A percentile compares a stretch with the other conserved stretches of the same genome.
These are phyloP conservation scores for Podospora conica DNA, from an alignment of 495 filamentous ascomycete species.

Conservation along the genomic window DNA sequence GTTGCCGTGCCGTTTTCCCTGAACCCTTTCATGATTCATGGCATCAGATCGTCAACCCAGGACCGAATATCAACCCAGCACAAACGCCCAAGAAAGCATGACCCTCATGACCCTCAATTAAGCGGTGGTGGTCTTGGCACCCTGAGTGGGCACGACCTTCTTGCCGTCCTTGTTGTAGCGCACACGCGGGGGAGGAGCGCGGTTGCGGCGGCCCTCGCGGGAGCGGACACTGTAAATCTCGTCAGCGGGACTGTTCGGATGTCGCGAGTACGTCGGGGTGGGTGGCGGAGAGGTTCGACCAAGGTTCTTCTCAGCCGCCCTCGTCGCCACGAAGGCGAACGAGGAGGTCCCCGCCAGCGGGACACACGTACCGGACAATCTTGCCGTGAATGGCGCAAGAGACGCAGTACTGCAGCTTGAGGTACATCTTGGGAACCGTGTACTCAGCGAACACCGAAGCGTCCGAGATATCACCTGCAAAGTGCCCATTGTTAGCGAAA, in stretches of 20 bases:
- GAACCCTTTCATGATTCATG: constrained; percentile 30
- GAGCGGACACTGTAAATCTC: constrained; percentile 76
- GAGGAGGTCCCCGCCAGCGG: constrained; percentile 31
- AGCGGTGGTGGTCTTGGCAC: constrained; percentile 34
- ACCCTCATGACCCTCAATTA: constrained; percentile 10
- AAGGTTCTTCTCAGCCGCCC: constrained; percentile 56
- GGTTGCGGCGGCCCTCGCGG: constrained; percentile 94
- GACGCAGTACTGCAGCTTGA: constrained; percentile 99
- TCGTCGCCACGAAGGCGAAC: constrained; percentile 31
- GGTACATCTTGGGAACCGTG: constrained; percentile 99
- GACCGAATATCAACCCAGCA: constrained; percentile 24
- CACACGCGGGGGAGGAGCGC: constrained; percentile 92
- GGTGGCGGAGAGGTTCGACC: constrained; percentile 45
- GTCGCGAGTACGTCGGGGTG: constrained; percentile 16
- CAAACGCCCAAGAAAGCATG: constrained; percentile 23
- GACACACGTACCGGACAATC: constrained; percentile 91
- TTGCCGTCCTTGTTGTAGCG: constrained; percentile 99
- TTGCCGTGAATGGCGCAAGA: constrained; percentile 99
- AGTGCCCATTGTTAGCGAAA: constrained; percentile 12
- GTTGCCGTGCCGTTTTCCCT: constrained; percentile 22
- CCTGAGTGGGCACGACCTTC: constrained; percentile 92
- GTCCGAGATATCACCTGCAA: constrained; percentile 96
- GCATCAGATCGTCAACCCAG: constrained; percentile 20
- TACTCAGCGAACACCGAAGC: constrained; percentile 99
- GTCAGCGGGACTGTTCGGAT: constrained; percentile 30